A percentile compares a stretch with the other conserved stretches of the same genome.
Evolutionary conservation across 1,284 basidiomycete genomes (phyloP).

Genomic region (Phaffia rhodozyma): DNA sequence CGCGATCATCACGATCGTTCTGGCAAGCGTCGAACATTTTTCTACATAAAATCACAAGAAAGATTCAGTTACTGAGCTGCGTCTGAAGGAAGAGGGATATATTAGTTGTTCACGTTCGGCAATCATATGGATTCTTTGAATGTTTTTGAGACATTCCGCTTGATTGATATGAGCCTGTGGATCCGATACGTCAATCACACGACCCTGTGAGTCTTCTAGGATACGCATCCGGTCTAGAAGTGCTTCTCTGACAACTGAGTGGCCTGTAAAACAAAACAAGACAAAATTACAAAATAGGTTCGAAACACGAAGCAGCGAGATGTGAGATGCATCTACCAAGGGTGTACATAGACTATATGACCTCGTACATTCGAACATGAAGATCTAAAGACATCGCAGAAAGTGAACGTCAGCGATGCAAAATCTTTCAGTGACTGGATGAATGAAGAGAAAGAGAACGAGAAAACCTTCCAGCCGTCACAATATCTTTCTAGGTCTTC

Average conservation of each 20-base stretch:
- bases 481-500: constrained; percentile 54
- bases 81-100: constrained; percentile 43
- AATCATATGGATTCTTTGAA: constrained; percentile 41
- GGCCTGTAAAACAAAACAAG: constrained; percentile 34
- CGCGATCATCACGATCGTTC: constrained; percentile 41
- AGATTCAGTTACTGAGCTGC: constrained; percentile 34
- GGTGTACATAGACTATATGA: too few relatives aligned
- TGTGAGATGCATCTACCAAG: constrained; percentile 28
- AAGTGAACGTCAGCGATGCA: not conserved
- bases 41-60: constrained; percentile 11
- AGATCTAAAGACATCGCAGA: constrained; percentile 41
- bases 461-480: constrained; percentile 46
- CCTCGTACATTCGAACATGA: constrained; percentile 63
- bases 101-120: constrained; percentile 44
- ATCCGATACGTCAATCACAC: not conserved
- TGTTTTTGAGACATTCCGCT: constrained; percentile 15
- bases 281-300: too few relatives aligned
- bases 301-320: not conserved
- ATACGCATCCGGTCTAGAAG: constrained; percentile 29
- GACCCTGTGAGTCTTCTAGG: constrained; percentile 1
- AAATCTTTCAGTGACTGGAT: not conserved
- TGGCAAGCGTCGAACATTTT: constrained; percentile 18
- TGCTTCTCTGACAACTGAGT: constrained; percentile 31
- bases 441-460: constrained; percentile 37
- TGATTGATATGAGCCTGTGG: not conserved